Evolutionary conservation across 192 early-diverging fungal species (phyloP), one percentile per base, ranked within the genome.

Genomic region (Thamnidium elegans): DNA sequence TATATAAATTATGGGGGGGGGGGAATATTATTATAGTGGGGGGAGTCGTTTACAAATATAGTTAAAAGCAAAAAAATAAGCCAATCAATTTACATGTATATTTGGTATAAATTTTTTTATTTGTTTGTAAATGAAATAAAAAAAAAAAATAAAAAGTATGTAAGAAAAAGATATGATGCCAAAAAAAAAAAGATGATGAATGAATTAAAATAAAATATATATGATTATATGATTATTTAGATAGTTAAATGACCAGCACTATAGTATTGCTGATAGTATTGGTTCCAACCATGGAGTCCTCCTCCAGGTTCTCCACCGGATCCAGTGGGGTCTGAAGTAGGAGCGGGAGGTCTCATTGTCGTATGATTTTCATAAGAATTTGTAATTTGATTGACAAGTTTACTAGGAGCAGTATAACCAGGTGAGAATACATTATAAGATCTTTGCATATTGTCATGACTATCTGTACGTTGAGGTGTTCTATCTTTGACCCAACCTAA

Each of bases 241-340:
- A 68, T 66, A 21, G 50, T 69, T 55, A 62, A 60, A 43, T 69
- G 67, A 56, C 67, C 67, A n/a, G 67, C 67, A 36, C 67, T 69
- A 31, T 76, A 73, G 42, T 69, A 58, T 3, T 71, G 63, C 26
- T 79, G 70, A n/a, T 79, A 68, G n/a, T 79, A 69, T 34, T 79
- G 70, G 42, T 79, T 64, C 71, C 71, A 73, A 4, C 66, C 65
- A 46, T 65, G 76, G 44, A 62, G 73, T 43, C 51, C 69, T 60
- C 32, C 70, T 45, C 60, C 48, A 34, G 13, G 31, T 39, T 55
- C 31, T 9, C 36, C 36, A 39, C 36, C 36, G 1, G 26, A 26
- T 26, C 26, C 26, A 26, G 36, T 39, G 36, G 36, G 36, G 26
- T 60, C 66, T n/a, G 43, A 61, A 13, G 61, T 60, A 15, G 67